Conservation (phyloP, 352 stramenopile species). For the Globisporangium mamillatum region DNA sequence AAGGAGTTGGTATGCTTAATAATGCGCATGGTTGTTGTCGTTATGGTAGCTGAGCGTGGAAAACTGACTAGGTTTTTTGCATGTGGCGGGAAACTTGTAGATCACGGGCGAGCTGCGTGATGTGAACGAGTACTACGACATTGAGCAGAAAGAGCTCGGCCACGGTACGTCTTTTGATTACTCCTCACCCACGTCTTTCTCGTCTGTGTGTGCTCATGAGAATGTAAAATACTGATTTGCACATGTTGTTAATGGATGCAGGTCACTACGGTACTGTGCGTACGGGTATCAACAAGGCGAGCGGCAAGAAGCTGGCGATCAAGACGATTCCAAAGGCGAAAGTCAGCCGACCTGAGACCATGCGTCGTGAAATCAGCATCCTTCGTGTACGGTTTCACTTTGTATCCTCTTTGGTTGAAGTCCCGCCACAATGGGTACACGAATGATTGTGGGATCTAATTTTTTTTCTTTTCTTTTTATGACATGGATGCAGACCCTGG, state of each 20-base stretch:
- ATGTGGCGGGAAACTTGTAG: conserved; percentile 24
- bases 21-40: background rate
- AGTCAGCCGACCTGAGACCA: conserved; percentile 93
- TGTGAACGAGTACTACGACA: conserved; percentile 85
- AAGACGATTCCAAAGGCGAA: conserved; percentile 99
- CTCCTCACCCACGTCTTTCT: background rate
- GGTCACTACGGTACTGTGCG: conserved; percentile 97
- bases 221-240: background rate
- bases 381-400: conserved; percentile 51
- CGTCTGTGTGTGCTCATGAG: background rate
- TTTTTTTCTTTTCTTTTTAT: conserved; percentile 7
- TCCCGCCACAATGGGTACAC: conserved; percentile 3
- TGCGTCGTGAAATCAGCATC: conserved; percentile 93
- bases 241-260: conserved; percentile 11
- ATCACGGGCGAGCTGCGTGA: conserved; percentile 83
- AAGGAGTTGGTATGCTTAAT: conserved; percentile 63
- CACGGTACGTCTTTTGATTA: conserved; percentile 35
- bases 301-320: conserved; percentile 95
- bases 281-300: conserved; percentile 92
- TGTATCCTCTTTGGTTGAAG: conserved; percentile 4
- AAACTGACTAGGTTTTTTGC: conserved; percentile 5
- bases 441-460: background rate
- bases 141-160: conserved; percentile 87
- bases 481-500: conserved; percentile 46
- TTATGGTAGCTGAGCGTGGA: background rate